Evolutionary conservation across 352 stramenopile species (phyloP), one percentile per base, ranked within the genome.

Genomic region (Globisporangium paroecandrum): DNA sequence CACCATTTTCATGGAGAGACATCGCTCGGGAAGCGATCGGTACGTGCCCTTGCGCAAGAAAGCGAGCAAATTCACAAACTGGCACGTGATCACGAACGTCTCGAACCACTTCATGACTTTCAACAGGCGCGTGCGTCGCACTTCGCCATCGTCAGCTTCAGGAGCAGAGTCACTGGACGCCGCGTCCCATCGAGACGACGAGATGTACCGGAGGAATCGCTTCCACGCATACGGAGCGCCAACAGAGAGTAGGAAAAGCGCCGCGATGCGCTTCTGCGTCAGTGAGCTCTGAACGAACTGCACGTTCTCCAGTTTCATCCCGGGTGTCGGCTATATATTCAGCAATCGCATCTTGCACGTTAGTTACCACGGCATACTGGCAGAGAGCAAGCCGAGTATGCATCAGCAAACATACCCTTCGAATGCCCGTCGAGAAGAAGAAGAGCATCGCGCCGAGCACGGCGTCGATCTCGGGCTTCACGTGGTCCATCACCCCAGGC

Each of bases 301-400:
- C 8, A 95, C 71, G 41, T 94, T 94, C 68, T 95, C 84, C 24
- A 95, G 71, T 64, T 90, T 90, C 87, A 95, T 95, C 2, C 87
- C 87, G 8, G 87, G 87, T 9, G 87, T 95, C 5, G 85, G 81
- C 87, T 95, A 47, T 32, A 53, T 36, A 43, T 43, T 43, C 38
- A 13, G 53, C 1, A 25, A 25, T 61, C 29, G 41, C 66, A 65
- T 22, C 46, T 27, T 51, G 9, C 64, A 69, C 46, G 25, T 34
- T 15, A 47, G 29, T 58, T 13, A 15, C 49, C 27, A 60, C 10
- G 10, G 27, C 8, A 3, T 13, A 56, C 1, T 15, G 29, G 59
- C 46, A 36, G 22, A 55, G 25, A 58, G 4, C 25, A 53, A 47
- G 27, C 27, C 3, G 27, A 32, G 27, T 32, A 32, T 32, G 3